Base-by-base conservation (phyloP, 31 red algal species). In the Porphyra umbilicalis region DNA sequence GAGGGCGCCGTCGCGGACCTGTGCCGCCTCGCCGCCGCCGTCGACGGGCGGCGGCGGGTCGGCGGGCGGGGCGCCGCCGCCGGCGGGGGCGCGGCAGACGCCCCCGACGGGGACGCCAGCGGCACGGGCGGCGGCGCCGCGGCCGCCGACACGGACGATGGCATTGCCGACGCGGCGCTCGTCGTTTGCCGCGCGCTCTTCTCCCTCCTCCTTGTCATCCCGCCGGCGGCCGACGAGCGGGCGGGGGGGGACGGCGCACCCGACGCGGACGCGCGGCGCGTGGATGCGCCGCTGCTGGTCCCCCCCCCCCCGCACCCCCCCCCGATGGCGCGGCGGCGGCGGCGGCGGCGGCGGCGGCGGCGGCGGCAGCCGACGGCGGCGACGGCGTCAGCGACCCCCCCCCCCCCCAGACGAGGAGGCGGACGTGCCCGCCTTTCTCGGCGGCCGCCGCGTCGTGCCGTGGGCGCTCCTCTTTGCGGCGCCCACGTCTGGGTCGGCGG, bases 301-400 rank as follows among this genome's bases (percentile, higher is more conserved):
- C n/a, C n/a, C n/a, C n/a, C n/a, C n/a, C n/a, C n/a, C n/a, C n/a
- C n/a, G n/a, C n/a, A n/a, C n/a, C n/a, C n/a, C n/a, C n/a, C n/a
- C n/a, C n/a, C n/a, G n/a, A n/a, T n/a, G n/a, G n/a, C n/a, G 57
- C 57, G 57, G 57, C 57, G 57, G 57, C 57, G 57, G 57, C 57
- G 57, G 57, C 57, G 20, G 57, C 57, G 20, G 57, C 57, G 0
- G 57, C 57, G 20, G 57, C 57, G 3, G 25, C 57, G 20, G 57
- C 57, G 0, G 14, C 57, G 3, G 57, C 57, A 4, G 57, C 57
- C 25, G 25, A 18, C 57, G 57, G 25, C 11, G 57, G 25, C 4
- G 57, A 71, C 20, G 57, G 25, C 6, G 57, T 29, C 11, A 29
- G 25, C 57, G 57, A 71, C 14, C 4, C 57, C 16, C 57, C 44